These are phyloP conservation scores for Umbellularia californica DNA, from an alignment of 164 flowering plant species.

Conservation along the genomic window DNA sequence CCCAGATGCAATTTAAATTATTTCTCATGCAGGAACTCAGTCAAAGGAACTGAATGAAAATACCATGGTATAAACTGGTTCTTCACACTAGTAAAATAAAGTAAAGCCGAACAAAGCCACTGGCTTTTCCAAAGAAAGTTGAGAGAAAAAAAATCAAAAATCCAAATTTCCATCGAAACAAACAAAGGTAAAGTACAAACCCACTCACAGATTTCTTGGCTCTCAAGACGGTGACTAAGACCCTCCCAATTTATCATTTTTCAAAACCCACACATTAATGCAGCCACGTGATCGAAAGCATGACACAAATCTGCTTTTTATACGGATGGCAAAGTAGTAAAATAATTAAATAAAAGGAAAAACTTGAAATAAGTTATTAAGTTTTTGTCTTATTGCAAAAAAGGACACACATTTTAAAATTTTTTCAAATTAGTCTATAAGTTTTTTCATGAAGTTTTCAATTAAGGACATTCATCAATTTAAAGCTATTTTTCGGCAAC, in stretches of 20 bases:
- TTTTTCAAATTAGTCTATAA: too few relatives aligned
- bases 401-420: too few relatives aligned
- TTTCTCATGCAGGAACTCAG: too few relatives aligned
- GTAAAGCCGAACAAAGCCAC: not conserved
- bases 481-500: too few relatives aligned
- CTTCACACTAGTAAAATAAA: not conserved
- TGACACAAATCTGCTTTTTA: not conserved
- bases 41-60: too few relatives aligned
- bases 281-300: constrained; percentile 1
- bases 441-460: too few relatives aligned
- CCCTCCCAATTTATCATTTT: not conserved
- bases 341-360: not conserved
- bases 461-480: too few relatives aligned
- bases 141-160: not conserved
- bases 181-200: too few relatives aligned
- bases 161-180: not conserved
- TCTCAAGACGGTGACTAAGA: not conserved
- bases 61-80: not conserved
- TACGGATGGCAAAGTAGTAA: not conserved
- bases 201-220: not conserved
- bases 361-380: too few relatives aligned
- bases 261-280: not conserved
- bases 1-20: too few relatives aligned
- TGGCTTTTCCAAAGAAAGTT: not conserved
- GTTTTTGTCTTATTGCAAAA: too few relatives aligned